These are phyloP conservation scores for Fusarium sp. DNA, from an alignment of 2,329 filamentous ascomycete genomes.

Conservation along the genomic window DNA sequence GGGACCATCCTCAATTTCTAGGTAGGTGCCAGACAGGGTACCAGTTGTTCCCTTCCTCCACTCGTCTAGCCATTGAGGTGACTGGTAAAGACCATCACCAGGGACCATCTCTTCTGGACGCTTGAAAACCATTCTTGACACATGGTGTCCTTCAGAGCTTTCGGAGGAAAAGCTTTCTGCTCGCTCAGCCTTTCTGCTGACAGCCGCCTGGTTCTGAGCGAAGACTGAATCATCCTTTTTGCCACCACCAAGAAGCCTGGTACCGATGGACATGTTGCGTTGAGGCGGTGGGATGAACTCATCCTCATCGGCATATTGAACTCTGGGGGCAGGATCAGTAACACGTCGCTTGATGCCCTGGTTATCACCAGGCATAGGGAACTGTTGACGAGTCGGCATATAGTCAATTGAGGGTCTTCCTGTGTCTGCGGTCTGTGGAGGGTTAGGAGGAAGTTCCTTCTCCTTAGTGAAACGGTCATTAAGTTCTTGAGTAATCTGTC, in stretches of 20 bases:
- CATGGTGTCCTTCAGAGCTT: constrained; percentile 52
- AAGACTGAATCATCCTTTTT: constrained; percentile 17
- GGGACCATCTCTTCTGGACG: constrained; percentile 58
- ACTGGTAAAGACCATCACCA: constrained; percentile 68
- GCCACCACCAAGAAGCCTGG: constrained; percentile 31
- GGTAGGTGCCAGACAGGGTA: constrained; percentile 66
- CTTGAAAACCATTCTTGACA: constrained; percentile 58
- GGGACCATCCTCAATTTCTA: constrained; percentile 66
- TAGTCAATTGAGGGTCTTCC: constrained; percentile 35
- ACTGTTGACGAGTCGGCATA: constrained; percentile 15
- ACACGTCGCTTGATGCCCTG: constrained; percentile 47
- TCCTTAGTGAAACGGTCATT: constrained; percentile 48
- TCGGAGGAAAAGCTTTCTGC: constrained; percentile 50
- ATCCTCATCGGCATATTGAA: constrained; percentile 47
- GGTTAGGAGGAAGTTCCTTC: constrained; percentile 51
- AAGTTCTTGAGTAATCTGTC: constrained; percentile 31
- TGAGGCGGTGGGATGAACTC: constrained; percentile 43
- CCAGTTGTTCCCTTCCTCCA: constrained; percentile 78
- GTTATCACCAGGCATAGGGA: constrained; percentile 36
- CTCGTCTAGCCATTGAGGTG: constrained; percentile 73
- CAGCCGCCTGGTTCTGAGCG: constrained; percentile 33
- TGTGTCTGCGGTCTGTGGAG: constrained; percentile 41
- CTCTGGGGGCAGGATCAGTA: constrained; percentile 48
- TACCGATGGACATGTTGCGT: constrained; percentile 39
- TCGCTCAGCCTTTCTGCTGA: constrained; percentile 43